Evolutionary conservation across 2,329 filamentous ascomycete species (phyloP).

Genomic region (Xylaria sp.): DNA sequence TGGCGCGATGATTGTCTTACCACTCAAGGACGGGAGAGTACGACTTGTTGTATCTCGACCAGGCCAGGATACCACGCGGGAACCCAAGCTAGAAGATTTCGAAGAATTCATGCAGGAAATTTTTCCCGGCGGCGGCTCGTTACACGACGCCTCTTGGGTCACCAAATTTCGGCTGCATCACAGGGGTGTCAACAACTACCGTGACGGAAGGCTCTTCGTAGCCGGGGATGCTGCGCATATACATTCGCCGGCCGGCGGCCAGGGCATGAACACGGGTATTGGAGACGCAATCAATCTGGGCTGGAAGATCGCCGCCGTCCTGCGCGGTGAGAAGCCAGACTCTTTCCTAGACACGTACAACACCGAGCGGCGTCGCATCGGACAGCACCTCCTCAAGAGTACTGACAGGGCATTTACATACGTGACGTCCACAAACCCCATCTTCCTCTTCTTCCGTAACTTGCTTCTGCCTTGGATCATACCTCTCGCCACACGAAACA

Average conservation of each 20-base stretch:
- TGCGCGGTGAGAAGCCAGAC: constrained; percentile 42
- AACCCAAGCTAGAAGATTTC: constrained; percentile 42
- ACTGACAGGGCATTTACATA: constrained; percentile 49
- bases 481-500: constrained; percentile 41
- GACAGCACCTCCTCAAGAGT: constrained; percentile 47
- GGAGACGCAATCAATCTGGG: constrained; percentile 56
- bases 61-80: constrained; percentile 21
- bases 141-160: constrained; percentile 48
- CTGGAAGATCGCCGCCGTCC: constrained; percentile 55
- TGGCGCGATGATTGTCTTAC: constrained; percentile 45
- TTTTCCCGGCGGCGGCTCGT: constrained; percentile 37
- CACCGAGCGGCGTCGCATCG: constrained; percentile 53
- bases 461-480: constrained; percentile 46
- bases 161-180: constrained; percentile 54
- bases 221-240: constrained; percentile 64
- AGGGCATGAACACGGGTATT: constrained; percentile 62
- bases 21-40: constrained; percentile 35
- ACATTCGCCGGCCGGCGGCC: constrained; percentile 60
- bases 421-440: constrained; percentile 44
- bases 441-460: constrained; percentile 47
- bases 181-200: constrained; percentile 45
- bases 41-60: constrained; percentile 39
- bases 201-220: constrained; percentile 56
- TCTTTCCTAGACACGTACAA: constrained; percentile 54
- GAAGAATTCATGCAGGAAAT: constrained; percentile 35